phyloP scores from a whole-genome alignment of 1,284 basidiomycete genomes.

The Cryptococcus sp. region DNA sequence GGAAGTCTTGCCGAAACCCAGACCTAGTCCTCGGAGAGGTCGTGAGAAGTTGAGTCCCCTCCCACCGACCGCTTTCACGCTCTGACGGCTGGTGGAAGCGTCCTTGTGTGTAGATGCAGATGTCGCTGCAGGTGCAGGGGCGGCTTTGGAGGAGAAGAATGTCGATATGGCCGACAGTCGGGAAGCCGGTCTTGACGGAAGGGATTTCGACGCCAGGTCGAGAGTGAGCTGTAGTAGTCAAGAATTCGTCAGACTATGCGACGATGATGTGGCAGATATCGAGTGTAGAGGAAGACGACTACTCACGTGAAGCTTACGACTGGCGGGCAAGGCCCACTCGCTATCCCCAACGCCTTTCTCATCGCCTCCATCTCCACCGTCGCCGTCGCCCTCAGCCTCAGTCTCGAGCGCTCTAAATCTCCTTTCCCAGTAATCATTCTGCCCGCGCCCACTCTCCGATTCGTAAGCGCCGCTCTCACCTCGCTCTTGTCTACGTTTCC shows the following conservation, averaged over 20 bases:
- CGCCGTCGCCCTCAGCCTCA: conserved; percentile 5
- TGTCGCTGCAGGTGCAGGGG: conserved; percentile 1
- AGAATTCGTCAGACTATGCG: neutral
- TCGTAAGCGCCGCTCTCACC: neutral
- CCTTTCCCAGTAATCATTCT: conserved; percentile 28
- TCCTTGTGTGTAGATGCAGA: neutral
- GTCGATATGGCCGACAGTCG: conserved; percentile 22
- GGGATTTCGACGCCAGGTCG: conserved; percentile 19
- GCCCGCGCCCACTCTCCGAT: neutral
- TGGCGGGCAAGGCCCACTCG: conserved; percentile 13
- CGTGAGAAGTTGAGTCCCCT: conserved; percentile 12
- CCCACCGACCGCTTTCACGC: neutral
- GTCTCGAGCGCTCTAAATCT: conserved; percentile 26
- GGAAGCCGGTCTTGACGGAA: conserved; percentile 15
- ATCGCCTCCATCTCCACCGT: neutral
- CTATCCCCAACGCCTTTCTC: neutral
- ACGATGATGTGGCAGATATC: too few species aligned
- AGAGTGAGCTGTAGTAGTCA: conserved; percentile 17
- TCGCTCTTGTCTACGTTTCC: conserved; percentile 4
- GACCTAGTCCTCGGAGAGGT: neutral
- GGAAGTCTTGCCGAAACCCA: neutral
- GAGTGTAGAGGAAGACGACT: neutral
- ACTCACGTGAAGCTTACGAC: conserved; percentile 18
- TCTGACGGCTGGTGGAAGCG: neutral
- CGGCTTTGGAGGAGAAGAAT: conserved; percentile 16